These are phyloP conservation scores for Euphrasia confusa DNA, from an alignment of 257 asterid species.

Conservation along the genomic window DNA sequence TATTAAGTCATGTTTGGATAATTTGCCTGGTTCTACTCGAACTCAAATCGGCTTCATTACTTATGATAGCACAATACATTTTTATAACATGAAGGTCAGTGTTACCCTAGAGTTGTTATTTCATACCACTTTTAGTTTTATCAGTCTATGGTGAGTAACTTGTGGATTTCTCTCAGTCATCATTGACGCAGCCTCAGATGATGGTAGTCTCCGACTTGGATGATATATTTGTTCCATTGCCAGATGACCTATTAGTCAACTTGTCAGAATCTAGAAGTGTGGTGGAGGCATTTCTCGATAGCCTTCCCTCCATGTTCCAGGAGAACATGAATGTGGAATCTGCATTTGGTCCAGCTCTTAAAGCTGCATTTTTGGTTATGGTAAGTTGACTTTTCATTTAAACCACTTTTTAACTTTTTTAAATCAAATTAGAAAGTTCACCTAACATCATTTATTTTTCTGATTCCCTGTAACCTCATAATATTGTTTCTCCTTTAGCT, in stretches of 20 bases:
- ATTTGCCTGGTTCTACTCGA: constrained; percentile 82
- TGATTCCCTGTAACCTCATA: constrained; percentile 6
- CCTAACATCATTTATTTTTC: constrained; percentile 1
- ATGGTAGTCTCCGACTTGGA: constrained; percentile 87
- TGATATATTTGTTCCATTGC: constrained; percentile 67
- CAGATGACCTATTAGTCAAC: constrained; percentile 97
- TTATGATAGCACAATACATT: constrained; percentile 90
- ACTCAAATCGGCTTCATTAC: constrained; percentile 97
- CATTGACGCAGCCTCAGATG: constrained; percentile 84
- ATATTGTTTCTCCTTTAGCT: constrained; percentile 33
- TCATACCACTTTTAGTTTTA: constrained; percentile 20
- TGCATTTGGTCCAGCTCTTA: constrained; percentile 99
- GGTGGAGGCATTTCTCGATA: constrained; percentile 92
- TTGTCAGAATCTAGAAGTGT: constrained; percentile 90
- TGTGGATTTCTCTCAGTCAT: constrained; percentile 53
- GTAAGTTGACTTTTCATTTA: constrained; percentile 44
- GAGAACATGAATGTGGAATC: constrained; percentile 90
- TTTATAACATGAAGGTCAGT: constrained; percentile 89
- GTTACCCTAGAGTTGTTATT: constrained; percentile 19
- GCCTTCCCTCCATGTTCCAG: constrained; percentile 89
- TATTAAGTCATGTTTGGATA: constrained; percentile 81
- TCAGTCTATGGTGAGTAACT: constrained; percentile 21
- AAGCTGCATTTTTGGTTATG: constrained; percentile 90
- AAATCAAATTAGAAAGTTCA: constrained; percentile 17
- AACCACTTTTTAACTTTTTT: constrained; percentile 1